Percentiles rank a stretch among this genome's conserved stretches.
phyloP scores from a whole-genome alignment of 2,329 filamentous ascomycete species.

The Aspergillus sp. region DNA sequence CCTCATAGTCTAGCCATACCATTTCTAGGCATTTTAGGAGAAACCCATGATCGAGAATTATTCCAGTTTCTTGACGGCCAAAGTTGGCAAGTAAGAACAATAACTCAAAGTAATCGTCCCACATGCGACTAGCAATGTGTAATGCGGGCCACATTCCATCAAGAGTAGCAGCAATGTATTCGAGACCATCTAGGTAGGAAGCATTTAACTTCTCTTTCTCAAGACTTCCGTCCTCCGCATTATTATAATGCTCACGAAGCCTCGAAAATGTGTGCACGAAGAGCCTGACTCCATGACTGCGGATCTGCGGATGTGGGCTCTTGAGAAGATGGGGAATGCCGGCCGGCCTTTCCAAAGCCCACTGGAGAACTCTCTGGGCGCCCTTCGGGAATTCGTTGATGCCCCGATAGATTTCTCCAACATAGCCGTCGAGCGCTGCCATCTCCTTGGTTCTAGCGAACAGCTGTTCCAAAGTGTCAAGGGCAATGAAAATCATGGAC shows the following conservation, averaged over 20 bases:
- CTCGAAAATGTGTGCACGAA: constrained; percentile 55
- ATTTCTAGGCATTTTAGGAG: constrained; percentile 60
- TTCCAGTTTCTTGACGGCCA: constrained; percentile 57
- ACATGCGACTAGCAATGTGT: constrained; percentile 62
- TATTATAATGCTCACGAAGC: constrained; percentile 47
- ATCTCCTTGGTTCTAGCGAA: constrained; percentile 69
- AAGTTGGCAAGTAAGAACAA: constrained; percentile 65
- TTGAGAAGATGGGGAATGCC: constrained; percentile 65
- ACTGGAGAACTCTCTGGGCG: constrained; percentile 60
- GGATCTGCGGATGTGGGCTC: constrained; percentile 58
- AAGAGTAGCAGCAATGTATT: constrained; percentile 49
- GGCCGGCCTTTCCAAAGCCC: constrained; percentile 57
- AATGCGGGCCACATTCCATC: constrained; percentile 62
- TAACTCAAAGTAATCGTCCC: constrained; percentile 76
- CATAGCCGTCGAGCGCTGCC: constrained; percentile 60
- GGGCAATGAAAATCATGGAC: constrained; percentile 40
- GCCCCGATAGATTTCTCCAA: constrained; percentile 52
- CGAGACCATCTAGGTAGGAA: constrained; percentile 30
- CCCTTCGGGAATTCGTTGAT: constrained; percentile 55
- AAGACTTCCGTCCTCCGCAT: constrained; percentile 23
- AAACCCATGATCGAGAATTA: constrained; percentile 63
- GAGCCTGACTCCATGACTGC: constrained; percentile 52
- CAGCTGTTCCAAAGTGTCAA: constrained; percentile 72
- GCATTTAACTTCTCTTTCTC: constrained; percentile 27
- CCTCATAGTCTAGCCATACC: constrained; percentile 58